A percentile compares a stretch with the other conserved stretches of the same genome.
These are phyloP conservation scores for Boletus tylopilopsis DNA, from an alignment of 768 basidiomycete species.

Conservation along the genomic window DNA sequence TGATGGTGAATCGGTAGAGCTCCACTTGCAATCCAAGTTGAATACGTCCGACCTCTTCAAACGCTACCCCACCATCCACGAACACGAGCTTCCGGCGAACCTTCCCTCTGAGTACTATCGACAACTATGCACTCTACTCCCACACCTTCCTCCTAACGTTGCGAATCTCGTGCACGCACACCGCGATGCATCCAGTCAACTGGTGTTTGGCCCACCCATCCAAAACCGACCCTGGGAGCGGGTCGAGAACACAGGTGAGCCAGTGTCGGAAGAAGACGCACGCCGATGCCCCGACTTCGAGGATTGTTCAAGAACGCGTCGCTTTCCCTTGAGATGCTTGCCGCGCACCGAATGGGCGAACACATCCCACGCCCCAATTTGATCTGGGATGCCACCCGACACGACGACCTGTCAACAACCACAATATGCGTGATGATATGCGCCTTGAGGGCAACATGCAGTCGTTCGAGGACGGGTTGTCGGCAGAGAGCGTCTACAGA, in stretches of 20 bases:
- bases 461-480: slow-evolving; percentile 64
- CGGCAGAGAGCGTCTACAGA: slow-evolving; percentile 60
- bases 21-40: slow-evolving; percentile 55
- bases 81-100: slow-evolving; percentile 50
- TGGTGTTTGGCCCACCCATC: slow-evolving; percentile 50
- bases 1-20: slow-evolving; percentile 42
- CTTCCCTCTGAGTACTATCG: slow-evolving; percentile 54
- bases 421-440: too few relatives aligned
- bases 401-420: slow-evolving; percentile 25
- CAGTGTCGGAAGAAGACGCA: slow-evolving; percentile 40
- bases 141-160: slow-evolving; percentile 50
- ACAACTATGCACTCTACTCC: slow-evolving; percentile 57
- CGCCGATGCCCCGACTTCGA: slow-evolving; percentile 39
- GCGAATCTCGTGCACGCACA: slow-evolving; percentile 56
- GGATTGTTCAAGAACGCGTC: slow-evolving; percentile 64
- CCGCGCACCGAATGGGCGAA: slow-evolving; percentile 62
- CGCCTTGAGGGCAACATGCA: slow-evolving; percentile 43
- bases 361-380: slow-evolving; percentile 26
- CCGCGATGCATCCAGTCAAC: slow-evolving; percentile 49
- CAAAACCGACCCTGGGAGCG: slow-evolving; percentile 84
- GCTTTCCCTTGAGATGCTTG: slow-evolving; percentile 69
- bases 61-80: slow-evolving; percentile 52
- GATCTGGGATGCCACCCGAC: background rate
- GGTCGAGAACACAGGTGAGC: slow-evolving; percentile 67
- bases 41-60: slow-evolving; percentile 55